A percentile compares a stretch with the other conserved stretches of the same genome.
Evolutionary conservation across 345 rosid genomes (phyloP).

Genomic region (Carallia pectinifolia): DNA sequence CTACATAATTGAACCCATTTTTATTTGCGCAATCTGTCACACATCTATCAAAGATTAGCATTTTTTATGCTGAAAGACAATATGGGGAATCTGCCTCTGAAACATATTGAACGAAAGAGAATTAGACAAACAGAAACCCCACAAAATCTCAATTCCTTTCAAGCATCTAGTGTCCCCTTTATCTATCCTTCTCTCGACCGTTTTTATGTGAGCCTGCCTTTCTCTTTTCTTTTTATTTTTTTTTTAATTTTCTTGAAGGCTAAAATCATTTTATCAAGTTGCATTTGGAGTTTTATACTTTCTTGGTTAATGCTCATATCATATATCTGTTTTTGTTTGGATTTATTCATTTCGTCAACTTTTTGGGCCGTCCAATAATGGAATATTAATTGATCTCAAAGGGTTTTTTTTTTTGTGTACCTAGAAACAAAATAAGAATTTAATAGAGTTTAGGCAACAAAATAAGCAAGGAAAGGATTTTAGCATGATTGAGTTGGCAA

Average conservation of each 20-base stretch:
- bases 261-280: conserved; percentile 25
- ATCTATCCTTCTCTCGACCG: conserved; percentile 47
- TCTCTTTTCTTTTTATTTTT: no score
- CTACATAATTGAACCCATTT: neutral
- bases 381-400: neutral
- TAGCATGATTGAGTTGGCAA: no score
- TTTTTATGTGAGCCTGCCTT: conserved; percentile 50
- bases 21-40: conserved; percentile 32
- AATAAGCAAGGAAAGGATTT: no score
- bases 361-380: neutral
- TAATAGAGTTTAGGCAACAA: no score
- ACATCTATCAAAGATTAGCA: conserved; percentile 38
- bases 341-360: conserved; percentile 23
- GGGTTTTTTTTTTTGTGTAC: no score
- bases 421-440: no score
- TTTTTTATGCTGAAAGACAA: conserved; percentile 37
- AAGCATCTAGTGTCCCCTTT: conserved; percentile 46
- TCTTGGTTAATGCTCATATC: conserved; percentile 21
- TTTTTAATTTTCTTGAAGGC: conserved; percentile 1
- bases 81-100: conserved; percentile 16
- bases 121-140: conserved; percentile 46
- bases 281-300: conserved; percentile 29
- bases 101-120: conserved; percentile 13
- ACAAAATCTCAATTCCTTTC: conserved; percentile 37
- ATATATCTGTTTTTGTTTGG: conserved; percentile 32